A percentile compares a stretch with the other conserved stretches of the same genome.
phyloP scores from a whole-genome alignment of 495 filamentous ascomycete species.

The Penicillium steckii region DNA sequence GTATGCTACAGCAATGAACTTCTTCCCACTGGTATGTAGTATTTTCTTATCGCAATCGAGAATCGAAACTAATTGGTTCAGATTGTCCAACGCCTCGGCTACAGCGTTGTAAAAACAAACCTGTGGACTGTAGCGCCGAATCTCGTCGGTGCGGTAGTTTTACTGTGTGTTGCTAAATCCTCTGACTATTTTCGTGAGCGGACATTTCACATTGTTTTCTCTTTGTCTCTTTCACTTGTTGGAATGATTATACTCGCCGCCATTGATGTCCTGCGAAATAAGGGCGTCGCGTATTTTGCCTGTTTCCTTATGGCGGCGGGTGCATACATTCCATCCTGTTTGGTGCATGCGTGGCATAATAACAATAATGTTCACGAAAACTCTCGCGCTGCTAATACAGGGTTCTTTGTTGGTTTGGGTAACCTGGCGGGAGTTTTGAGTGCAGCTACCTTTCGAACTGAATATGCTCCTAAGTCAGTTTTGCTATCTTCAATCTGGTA shows the following conservation, averaged over 20 bases:
- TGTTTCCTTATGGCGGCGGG: conserved; percentile 73
- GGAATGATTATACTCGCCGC: conserved; percentile 67
- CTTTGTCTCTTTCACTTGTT: conserved; percentile 63
- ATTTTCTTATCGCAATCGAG: not conserved
- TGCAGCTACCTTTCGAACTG: conserved; percentile 64
- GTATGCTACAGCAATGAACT: conserved; percentile 35
- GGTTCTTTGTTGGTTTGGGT: conserved; percentile 57
- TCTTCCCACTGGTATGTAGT: conserved; percentile 29
- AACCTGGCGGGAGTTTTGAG: conserved; percentile 72
- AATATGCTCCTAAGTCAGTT: conserved; percentile 61
- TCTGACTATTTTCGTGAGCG: conserved; percentile 60
- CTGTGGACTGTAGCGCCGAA: conserved; percentile 72
- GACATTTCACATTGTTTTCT: conserved; percentile 64
- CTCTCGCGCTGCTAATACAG: conserved; percentile 40
- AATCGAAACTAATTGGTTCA: conserved; percentile 12
- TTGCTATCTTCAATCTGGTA: not conserved
- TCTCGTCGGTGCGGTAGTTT: conserved; percentile 58
- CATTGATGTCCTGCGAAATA: conserved; percentile 55
- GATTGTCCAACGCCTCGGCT: conserved; percentile 59
- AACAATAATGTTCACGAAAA: conserved; percentile 74
- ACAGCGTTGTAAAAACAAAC: conserved; percentile 62
- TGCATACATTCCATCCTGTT: conserved; percentile 38
- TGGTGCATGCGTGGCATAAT: conserved; percentile 60
- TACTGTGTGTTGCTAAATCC: conserved; percentile 62
- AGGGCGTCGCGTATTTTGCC: conserved; percentile 68